phyloP scores from a whole-genome alignment of 1,139 yeast genomes.

The Yamadazyma epiphylla region DNA sequence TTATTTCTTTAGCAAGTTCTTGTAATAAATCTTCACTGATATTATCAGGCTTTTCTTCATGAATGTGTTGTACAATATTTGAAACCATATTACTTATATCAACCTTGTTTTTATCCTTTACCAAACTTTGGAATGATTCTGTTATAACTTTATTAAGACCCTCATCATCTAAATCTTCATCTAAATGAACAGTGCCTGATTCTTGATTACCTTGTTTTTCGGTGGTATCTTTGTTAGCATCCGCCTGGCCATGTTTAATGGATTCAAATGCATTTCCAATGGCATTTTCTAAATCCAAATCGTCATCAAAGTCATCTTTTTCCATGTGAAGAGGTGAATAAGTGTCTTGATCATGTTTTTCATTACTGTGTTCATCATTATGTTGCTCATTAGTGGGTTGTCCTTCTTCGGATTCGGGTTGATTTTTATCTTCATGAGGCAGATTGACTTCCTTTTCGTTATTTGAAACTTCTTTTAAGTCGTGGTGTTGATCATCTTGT shows the following conservation, averaged over 20 bases:
- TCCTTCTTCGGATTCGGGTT: slow-evolving; percentile 3
- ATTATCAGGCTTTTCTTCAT: slow-evolving; percentile 6
- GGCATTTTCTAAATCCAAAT: slow-evolving; percentile 25
- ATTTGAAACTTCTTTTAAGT: too few species aligned
- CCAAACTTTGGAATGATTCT: slow-evolving; percentile 9
- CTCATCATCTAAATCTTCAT: slow-evolving; percentile 7
- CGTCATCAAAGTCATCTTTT: slow-evolving; percentile 14
- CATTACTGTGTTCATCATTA: slow-evolving; percentile 2
- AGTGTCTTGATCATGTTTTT: slow-evolving; percentile 4
- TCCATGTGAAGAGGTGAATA: slow-evolving; percentile 14
- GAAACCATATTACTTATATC: slow-evolving; percentile 4
- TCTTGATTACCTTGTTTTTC: slow-evolving; percentile 1
- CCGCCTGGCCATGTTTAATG: slow-evolving; percentile 13
- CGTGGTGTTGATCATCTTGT: slow-evolving; percentile 1
- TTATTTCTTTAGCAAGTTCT: slow-evolving; percentile 31
- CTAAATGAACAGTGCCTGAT: background rate
- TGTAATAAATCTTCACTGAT: slow-evolving; percentile 23
- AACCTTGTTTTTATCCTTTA: slow-evolving; percentile 1
- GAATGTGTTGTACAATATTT: slow-evolving; percentile 7
- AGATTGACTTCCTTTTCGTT: too few species aligned
- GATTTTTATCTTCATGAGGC: slow-evolving; percentile 6
- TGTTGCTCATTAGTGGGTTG: slow-evolving; percentile 1
- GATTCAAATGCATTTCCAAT: slow-evolving; percentile 33
- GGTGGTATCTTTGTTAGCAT: slow-evolving; percentile 2
- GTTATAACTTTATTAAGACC: slow-evolving; percentile 10